These are phyloP conservation scores for Alnus rubra DNA, from an alignment of 306 rosid genomes.

Conservation along the genomic window DNA sequence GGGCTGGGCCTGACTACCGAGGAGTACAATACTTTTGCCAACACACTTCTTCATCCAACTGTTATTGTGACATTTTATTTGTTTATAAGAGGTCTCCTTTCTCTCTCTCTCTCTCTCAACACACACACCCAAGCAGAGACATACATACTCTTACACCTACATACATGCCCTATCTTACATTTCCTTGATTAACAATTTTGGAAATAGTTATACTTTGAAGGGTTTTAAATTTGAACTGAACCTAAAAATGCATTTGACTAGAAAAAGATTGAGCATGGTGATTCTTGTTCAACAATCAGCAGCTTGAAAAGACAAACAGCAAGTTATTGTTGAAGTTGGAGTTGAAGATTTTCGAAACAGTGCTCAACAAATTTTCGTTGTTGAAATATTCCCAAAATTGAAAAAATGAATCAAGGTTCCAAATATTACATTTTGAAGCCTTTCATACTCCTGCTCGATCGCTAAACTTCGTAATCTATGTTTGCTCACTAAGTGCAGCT, in stretches of 20 bases:
- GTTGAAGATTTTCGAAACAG: constrained; percentile 9
- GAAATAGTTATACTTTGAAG: not conserved
- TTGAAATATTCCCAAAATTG: not conserved
- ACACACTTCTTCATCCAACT: not conserved
- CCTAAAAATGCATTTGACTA: not conserved
- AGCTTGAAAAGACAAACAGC: not conserved
- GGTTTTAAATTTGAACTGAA: not conserved
- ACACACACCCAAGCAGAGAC: not conserved
- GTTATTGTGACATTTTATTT: not conserved
- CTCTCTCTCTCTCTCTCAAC: not conserved
- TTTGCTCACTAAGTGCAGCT: constrained; percentile 85
- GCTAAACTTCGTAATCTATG: constrained; percentile 71
- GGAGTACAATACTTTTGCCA: too few relatives aligned
- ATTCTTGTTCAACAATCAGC: not conserved
- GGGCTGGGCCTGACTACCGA: too few relatives aligned
- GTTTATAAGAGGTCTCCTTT: not conserved
- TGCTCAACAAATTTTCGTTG: not conserved
- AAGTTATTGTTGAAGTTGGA: not conserved
- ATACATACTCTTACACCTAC: not conserved
- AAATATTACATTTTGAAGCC: constrained; percentile 69
- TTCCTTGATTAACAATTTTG: not conserved
- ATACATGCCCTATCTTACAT: not conserved
- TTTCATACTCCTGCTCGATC: constrained; percentile 70
- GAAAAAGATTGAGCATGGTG: not conserved
- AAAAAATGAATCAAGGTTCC: constrained; percentile 17